phyloP scores from a whole-genome alignment of 208 protist species.

The Leishmania tarentolae region DNA sequence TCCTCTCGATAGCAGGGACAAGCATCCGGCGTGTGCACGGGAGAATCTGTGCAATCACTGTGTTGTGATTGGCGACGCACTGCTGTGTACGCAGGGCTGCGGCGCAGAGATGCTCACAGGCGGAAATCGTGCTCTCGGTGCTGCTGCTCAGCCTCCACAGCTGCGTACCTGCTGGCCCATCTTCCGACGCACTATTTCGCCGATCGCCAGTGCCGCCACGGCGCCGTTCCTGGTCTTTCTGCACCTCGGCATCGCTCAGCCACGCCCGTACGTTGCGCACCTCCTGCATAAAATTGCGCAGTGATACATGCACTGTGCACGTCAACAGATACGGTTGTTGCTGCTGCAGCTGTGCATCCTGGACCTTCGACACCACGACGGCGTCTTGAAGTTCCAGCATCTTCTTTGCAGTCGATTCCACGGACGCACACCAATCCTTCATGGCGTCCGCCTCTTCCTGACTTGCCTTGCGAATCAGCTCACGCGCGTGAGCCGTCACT shows the following conservation, averaged over 20 bases:
- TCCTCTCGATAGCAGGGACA: conserved; percentile 46
- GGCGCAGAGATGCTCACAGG: conserved; percentile 57
- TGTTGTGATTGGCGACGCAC: conserved; percentile 86
- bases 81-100: conserved; percentile 71
- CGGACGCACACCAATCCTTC: conserved; percentile 41
- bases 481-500: conserved; percentile 40
- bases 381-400: conserved; percentile 47
- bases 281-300: conserved; percentile 74
- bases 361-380: conserved; percentile 37
- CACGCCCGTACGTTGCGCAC: conserved; percentile 68
- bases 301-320: conserved; percentile 55
- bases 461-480: conserved; percentile 33
- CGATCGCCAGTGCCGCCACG: background rate
- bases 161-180: background rate
- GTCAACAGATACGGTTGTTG: conserved; percentile 38
- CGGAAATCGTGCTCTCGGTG: conserved; percentile 49
- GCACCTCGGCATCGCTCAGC: conserved; percentile 29
- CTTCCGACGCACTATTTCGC: background rate
- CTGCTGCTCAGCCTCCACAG: conserved; percentile 40
- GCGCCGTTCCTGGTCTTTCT: conserved; percentile 5
- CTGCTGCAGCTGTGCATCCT: conserved; percentile 9
- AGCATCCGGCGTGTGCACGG: conserved; percentile 81
- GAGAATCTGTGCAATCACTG: conserved; percentile 73
- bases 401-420: conserved; percentile 48
- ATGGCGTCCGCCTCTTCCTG: conserved; percentile 32